Conservation (phyloP, 306 rosid genomes). For the Phaseolus lunatus region DNA sequence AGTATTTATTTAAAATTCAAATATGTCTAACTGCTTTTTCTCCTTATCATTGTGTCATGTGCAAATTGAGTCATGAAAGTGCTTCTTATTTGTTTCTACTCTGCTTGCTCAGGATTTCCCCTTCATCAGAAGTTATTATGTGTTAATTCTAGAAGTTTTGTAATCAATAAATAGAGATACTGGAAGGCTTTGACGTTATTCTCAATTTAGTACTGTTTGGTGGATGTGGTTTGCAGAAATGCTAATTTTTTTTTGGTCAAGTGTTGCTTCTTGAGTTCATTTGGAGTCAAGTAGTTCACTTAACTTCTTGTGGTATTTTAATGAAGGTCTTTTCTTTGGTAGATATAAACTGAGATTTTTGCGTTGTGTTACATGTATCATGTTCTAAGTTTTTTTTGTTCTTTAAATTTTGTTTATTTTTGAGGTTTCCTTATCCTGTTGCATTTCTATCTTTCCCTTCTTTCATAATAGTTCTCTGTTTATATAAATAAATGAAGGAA, state of each 20-base stretch:
- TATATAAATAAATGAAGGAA: constrained; percentile 7
- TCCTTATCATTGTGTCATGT: not conserved
- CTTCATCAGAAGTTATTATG: not conserved
- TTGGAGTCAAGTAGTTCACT: not conserved
- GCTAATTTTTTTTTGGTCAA: not conserved
- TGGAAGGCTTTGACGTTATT: not conserved
- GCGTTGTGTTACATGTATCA: too few species aligned
- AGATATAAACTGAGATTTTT: not conserved
- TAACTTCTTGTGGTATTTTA: not conserved
- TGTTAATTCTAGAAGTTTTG: not conserved
- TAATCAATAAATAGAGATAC: not conserved
- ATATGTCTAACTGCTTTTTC: not conserved
- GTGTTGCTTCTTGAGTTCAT: not conserved
- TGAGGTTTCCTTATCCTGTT: not conserved
- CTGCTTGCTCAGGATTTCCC: not conserved
- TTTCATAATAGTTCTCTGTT: not conserved
- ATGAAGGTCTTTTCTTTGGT: not conserved
- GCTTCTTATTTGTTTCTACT: not conserved
- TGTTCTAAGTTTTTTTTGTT: not conserved
- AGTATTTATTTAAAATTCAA: not conserved
- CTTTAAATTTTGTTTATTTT: not conserved
- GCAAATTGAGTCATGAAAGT: not conserved
- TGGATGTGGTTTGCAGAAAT: not conserved
- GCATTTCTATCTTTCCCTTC: not conserved
- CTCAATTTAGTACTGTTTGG: not conserved